Percentiles rank a stretch among this genome's conserved stretches.
Conservation (phyloP, 768 basidiomycete genomes). For the Neoboletus magnificus region DNA sequence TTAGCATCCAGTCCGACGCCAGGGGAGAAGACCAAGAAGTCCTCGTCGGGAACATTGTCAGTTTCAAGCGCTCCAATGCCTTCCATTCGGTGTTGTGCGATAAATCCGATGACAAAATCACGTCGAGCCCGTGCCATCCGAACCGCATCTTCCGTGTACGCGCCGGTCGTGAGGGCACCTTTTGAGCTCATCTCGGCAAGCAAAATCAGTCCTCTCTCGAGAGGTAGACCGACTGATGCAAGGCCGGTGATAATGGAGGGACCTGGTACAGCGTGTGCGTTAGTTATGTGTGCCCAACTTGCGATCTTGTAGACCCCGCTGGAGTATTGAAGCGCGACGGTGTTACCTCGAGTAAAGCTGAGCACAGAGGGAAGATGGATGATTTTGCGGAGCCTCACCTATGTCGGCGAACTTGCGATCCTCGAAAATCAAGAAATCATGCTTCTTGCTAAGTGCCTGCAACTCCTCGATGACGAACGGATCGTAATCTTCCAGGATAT, state of each 20-base stretch:
- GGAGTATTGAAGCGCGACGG: slow-evolving; percentile 92
- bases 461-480: slow-evolving; percentile 64
- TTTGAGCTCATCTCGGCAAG: slow-evolving; percentile 96
- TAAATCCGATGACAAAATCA: slow-evolving; percentile 94
- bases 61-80: slow-evolving; percentile 42
- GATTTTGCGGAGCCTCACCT: slow-evolving; percentile 46
- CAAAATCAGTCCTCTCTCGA: slow-evolving; percentile 80
- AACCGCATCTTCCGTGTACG: slow-evolving; percentile 82
- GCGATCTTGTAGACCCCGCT: slow-evolving; percentile 91
- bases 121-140: slow-evolving; percentile 80
- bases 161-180: slow-evolving; percentile 78
- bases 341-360: slow-evolving; percentile 68
- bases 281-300: slow-evolving; percentile 94
- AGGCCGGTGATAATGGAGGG: slow-evolving; percentile 92
- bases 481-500: slow-evolving; percentile 92
- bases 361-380: background rate
- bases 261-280: slow-evolving; percentile 96
- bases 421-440: slow-evolving; percentile 96
- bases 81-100: slow-evolving; percentile 86
- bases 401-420: slow-evolving; percentile 99
- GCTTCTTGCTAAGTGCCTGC: slow-evolving; percentile 64
- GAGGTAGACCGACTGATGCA: slow-evolving; percentile 77
- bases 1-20: slow-evolving; percentile 81
- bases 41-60: slow-evolving; percentile 47
- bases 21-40: slow-evolving; percentile 89